These are phyloP conservation scores for Diaporthe sp. DNA, from an alignment of 2,329 filamentous ascomycete species.

Conservation along the genomic window DNA sequence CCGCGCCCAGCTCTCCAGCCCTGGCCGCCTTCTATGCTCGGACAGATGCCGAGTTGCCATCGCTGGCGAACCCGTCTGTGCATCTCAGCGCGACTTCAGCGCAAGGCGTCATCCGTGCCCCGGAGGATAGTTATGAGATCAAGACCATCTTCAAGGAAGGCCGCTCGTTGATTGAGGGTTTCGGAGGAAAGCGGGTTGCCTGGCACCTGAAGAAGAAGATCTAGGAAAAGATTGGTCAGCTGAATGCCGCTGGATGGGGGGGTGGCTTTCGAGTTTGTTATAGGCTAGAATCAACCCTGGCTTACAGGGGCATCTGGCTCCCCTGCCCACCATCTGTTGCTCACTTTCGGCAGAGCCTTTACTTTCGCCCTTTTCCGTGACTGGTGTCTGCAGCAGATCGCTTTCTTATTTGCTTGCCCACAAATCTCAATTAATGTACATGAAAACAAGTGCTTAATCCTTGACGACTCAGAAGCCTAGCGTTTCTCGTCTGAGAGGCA, in stretches of 20 bases:
- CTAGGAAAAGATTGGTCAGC: not conserved
- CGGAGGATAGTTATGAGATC: not conserved
- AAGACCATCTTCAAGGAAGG: not conserved
- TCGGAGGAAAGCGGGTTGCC: not conserved
- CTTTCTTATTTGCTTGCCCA: not conserved
- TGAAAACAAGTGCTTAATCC: not conserved
- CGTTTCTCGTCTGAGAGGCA: too few species aligned
- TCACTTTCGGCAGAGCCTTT: not conserved
- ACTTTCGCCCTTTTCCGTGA: not conserved
- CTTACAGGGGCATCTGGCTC: not conserved
- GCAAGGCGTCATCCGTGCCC: not conserved
- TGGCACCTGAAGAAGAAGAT: not conserved
- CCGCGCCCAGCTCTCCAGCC: slow-evolving; percentile 68
- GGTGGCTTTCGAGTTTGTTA: not conserved
- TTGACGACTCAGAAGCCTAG: not conserved
- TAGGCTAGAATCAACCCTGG: not conserved
- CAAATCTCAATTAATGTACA: not conserved
- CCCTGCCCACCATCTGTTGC: not conserved
- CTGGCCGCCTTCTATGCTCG: not conserved
- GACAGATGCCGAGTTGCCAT: slow-evolving; percentile 1
- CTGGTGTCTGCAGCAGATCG: not conserved
- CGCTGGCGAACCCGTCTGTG: not conserved
- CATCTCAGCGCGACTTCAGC: not conserved
- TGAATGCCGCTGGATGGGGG: not conserved
- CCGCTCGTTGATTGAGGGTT: not conserved